phyloP scores from a whole-genome alignment of 768 basidiomycete species.

The Xerocomellus dryophilus region DNA sequence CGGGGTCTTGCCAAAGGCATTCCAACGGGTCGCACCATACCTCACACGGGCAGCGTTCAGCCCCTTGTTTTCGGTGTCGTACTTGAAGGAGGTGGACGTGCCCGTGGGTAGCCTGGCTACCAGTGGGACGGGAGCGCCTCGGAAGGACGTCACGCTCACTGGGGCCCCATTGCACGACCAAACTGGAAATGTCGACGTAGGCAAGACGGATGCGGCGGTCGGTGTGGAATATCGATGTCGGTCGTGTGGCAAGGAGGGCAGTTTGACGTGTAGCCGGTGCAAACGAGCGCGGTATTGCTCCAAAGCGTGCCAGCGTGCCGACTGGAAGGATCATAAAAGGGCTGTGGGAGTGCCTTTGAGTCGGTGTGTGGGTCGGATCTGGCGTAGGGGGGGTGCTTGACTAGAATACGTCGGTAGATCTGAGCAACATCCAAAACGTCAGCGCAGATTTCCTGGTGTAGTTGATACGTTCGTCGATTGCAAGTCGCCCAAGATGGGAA shows the following conservation, averaged over 20 bases:
- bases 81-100: conserved; percentile 34
- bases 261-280: conserved; percentile 35
- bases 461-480: no score
- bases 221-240: not conserved
- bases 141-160: not conserved
- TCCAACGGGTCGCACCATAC: conserved; percentile 39
- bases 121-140: not conserved
- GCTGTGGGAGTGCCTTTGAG: not conserved
- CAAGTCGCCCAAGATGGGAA: no score
- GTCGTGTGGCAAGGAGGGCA: conserved; percentile 2
- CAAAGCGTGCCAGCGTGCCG: conserved; percentile 35
- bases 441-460: no score
- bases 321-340: conserved; percentile 13
- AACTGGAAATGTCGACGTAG: not conserved
- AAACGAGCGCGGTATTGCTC: conserved; percentile 42
- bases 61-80: conserved; percentile 52
- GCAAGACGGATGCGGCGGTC: not conserved
- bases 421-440: no score
- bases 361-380: not conserved
- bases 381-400: not conserved
- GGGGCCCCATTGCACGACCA: not conserved
- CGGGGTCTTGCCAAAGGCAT: conserved; percentile 22
- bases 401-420: not conserved
- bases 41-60: conserved; percentile 51
- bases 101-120: not conserved